Evolutionary conservation across 169 alveolate genomes (phyloP).

Genomic region (Pseudocohnilembus persalinus): DNA sequence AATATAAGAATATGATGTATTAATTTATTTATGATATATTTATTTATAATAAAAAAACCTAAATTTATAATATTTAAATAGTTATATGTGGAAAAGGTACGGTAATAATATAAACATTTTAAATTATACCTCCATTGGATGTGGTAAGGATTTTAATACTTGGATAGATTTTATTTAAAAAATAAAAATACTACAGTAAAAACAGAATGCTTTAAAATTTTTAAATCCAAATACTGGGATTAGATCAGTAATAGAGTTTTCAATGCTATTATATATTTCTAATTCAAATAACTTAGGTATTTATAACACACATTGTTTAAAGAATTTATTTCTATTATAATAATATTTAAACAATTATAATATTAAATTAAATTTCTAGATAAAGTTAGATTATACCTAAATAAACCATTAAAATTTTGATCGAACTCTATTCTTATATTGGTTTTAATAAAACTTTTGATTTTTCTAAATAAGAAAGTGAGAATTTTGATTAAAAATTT

Average conservation of each 20-base stretch:
- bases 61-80: not conserved
- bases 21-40: no score
- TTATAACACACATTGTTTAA: not conserved
- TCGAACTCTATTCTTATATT: constrained; percentile 3
- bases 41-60: no score
- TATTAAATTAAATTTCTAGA: not conserved
- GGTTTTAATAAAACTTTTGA: constrained; percentile 20
- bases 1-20: no score
- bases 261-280: not conserved
- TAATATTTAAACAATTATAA: no score
- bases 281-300: not conserved
- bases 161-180: constrained; percentile 17
- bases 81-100: constrained; percentile 1
- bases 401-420: constrained; percentile 6
- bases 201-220: constrained; percentile 12
- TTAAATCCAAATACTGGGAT: constrained; percentile 5
- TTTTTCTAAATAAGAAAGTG: not conserved
- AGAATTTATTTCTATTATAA: no score
- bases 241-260: constrained; percentile 2
- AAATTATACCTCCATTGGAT: constrained; percentile 22
- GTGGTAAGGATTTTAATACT: constrained; percentile 6
- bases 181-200: constrained; percentile 14
- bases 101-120: constrained; percentile 4
- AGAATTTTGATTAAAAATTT: no score
- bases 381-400: constrained; percentile 2